A percentile compares a stretch with the other conserved stretches of the same genome.
These are phyloP conservation scores for Trypanosoma mega DNA, from an alignment of 208 protist genomes.

Conservation along the genomic window DNA sequence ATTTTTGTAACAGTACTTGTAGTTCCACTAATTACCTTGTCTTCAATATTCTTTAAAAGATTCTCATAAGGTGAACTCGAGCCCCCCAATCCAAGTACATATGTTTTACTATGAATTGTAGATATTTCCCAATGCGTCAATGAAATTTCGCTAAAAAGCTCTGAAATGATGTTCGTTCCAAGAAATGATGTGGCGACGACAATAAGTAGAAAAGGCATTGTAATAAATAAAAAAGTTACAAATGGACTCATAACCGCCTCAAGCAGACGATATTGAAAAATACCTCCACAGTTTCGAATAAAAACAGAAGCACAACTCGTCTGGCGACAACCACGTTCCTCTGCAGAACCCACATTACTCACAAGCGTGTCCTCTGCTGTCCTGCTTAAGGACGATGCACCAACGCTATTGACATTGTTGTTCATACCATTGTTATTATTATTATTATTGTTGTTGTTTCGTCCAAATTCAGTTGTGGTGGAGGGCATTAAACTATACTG, in stretches of 20 bases:
- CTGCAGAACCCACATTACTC: neutral
- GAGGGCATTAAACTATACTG: no score
- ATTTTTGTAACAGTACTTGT: no score
- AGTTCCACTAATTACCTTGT: slow-evolving; percentile 6
- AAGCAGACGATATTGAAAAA: slow-evolving; percentile 9
- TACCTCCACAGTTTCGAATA: neutral
- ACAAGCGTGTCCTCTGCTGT: neutral
- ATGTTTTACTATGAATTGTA: slow-evolving; percentile 1
- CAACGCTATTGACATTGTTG: no score
- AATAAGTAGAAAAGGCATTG: neutral
- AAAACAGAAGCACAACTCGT: neutral
- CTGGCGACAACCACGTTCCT: neutral
- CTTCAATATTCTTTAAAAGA: neutral
- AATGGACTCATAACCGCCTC: slow-evolving; percentile 10
- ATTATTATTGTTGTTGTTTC: no score
- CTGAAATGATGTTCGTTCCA: neutral
- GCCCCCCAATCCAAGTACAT: slow-evolving; percentile 2
- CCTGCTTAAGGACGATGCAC: neutral
- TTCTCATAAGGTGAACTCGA: slow-evolving; percentile 2
- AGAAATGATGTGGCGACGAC: neutral
- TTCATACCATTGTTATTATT: no score
- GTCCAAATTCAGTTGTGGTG: no score
- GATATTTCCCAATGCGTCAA: slow-evolving; percentile 12
- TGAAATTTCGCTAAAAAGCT: neutral
- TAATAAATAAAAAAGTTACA: neutral